Evolutionary conservation across 805 yeast genomes (phyloP), one percentile per base, ranked within the genome.

Genomic region (Nakazawaea ambrosiae): DNA sequence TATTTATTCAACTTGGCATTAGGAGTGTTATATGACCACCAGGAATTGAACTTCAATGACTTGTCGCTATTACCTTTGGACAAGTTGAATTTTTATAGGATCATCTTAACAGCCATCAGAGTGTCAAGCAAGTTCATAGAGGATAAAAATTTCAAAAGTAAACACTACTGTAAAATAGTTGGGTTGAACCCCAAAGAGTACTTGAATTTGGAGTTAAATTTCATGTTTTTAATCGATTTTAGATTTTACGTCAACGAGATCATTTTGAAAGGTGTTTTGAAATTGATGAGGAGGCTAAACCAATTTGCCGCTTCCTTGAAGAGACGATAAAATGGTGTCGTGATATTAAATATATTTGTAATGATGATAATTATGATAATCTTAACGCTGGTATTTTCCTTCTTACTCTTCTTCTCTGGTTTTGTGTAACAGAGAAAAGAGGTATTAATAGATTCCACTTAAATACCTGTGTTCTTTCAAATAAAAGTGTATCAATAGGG

Each of bases 91-190:
- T 63, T 59, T 5, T 63, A 65, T 42, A 45, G 74, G 24, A 46
- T 68, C 31, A 46, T 65, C 7, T 49, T 67, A 40, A 61, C 70
- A 2, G 51, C 55, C 26, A 42, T 67, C 12, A 48, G 74, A 28
- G 51, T 68, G 18, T 55, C 70, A 27, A 55, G 58, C 18, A 68
- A 68, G 42, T 49, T 61, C 25, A 51, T 67, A 19, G 74, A 68
- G 43, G 74, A 68, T 44, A 58, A 66, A 31, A 63, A 67, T 46
- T 68, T 57, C 45, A 62, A 60, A 34, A 73, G 65, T 36, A 49
- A 48, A 22, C 58, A 60, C 32, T 68, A 62, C 43, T 68, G 73
- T 29, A 61, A 60, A 26, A 62, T 68, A n/a, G 62, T 65, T 4
- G 74, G 74, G 2, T 54, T 68, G n/a, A 59, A 57, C 32, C 48